These are phyloP conservation scores for Gentiana dahurica DNA, from an alignment of 257 asterid genomes.

Conservation along the genomic window DNA sequence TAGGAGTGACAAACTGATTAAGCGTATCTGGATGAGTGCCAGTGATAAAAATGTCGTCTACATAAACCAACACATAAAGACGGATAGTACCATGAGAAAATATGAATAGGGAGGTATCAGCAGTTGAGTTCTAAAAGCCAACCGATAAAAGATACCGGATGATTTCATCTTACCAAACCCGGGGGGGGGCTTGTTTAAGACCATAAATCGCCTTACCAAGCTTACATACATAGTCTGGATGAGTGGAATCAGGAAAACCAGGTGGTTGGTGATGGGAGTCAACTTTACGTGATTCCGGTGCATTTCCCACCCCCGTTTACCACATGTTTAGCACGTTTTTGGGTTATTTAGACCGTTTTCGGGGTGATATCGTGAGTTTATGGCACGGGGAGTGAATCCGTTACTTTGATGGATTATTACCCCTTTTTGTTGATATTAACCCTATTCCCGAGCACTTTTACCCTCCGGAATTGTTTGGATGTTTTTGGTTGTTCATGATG, in stretches of 20 bases:
- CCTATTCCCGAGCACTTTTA: too few relatives aligned
- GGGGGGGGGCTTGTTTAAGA: not conserved
- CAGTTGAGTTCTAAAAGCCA: not conserved
- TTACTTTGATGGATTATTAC: too few relatives aligned
- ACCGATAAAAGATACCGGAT: not conserved
- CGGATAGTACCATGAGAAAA: not conserved
- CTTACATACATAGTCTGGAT: not conserved
- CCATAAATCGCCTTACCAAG: not conserved
- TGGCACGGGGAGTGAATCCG: too few relatives aligned
- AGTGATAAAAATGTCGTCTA: not conserved
- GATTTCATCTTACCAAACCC: not conserved
- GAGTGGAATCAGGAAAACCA: not conserved
- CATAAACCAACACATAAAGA: not conserved
- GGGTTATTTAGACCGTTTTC: too few relatives aligned
- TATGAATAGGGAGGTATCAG: not conserved
- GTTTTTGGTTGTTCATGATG: too few relatives aligned
- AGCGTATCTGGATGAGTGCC: not conserved
- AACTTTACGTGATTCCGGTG: too few relatives aligned
- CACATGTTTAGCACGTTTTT: too few relatives aligned
- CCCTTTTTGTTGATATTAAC: too few relatives aligned
- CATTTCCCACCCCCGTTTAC: too few relatives aligned
- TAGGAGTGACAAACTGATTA: too few relatives aligned
- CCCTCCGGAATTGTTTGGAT: too few relatives aligned
- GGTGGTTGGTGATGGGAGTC: not conserved
- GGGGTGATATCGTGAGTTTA: too few relatives aligned